A percentile compares a stretch with the other conserved stretches of the same genome.
phyloP scores from a whole-genome alignment of 257 asterid species.

The Solanum medicagineum region DNA sequence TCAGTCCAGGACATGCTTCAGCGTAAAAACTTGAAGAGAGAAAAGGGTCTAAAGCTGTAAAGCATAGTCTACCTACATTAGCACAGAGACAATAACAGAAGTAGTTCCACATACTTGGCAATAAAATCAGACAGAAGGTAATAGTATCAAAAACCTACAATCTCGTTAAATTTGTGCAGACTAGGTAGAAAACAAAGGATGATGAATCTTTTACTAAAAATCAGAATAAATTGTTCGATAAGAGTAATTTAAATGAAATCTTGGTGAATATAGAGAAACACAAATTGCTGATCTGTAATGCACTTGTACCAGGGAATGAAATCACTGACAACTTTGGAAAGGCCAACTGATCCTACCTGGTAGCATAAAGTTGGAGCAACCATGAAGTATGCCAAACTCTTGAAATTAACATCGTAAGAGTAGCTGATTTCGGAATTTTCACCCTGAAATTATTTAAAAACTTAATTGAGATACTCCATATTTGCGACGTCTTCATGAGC shows the following conservation, averaged over 20 bases:
- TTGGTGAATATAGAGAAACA: neutral
- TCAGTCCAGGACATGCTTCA: neutral
- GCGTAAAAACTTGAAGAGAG: neutral
- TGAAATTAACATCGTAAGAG: slow-evolving; percentile 50
- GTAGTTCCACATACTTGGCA: neutral
- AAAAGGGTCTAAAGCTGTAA: neutral
- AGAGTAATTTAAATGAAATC: neutral
- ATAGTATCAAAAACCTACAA: neutral
- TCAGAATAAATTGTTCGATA: neutral
- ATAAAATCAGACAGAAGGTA: neutral
- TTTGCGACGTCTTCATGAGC: neutral
- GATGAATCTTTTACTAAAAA: neutral
- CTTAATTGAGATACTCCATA: neutral
- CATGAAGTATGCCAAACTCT: slow-evolving; percentile 79
- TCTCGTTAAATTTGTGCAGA: neutral
- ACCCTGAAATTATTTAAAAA: slow-evolving; percentile 26
- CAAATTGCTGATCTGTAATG: neutral
- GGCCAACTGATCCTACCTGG: slow-evolving; percentile 45
- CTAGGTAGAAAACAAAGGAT: neutral
- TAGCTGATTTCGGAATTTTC: slow-evolving; percentile 48
- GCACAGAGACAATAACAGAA: neutral
- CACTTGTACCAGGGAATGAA: neutral
- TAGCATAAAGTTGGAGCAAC: slow-evolving; percentile 95
- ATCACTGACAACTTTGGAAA: neutral
- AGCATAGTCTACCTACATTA: neutral